These are phyloP conservation scores for Penicillium macrosclerotiorum DNA, from an alignment of 495 filamentous ascomycete genomes.

Conservation along the genomic window DNA sequence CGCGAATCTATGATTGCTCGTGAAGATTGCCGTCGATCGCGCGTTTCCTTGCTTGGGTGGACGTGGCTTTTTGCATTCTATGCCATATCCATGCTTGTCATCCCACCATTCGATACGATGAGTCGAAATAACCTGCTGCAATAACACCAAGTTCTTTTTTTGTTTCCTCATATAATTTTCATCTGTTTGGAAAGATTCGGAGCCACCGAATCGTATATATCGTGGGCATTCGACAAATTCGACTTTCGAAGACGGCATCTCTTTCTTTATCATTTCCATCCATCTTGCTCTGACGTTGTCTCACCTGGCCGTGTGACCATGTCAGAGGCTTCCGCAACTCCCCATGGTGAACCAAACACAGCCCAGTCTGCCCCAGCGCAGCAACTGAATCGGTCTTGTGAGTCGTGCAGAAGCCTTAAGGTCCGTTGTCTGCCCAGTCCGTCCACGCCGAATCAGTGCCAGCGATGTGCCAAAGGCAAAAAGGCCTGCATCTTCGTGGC, in stretches of 20 bases:
- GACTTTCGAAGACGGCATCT: too few relatives aligned
- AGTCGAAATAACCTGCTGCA: slow-evolving; percentile 13
- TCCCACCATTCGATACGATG: slow-evolving; percentile 18
- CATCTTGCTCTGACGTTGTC: neutral
- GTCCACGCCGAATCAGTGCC: slow-evolving; percentile 60
- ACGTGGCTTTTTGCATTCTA: slow-evolving; percentile 1
- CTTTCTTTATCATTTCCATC: neutral
- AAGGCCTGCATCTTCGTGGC: slow-evolving; percentile 74
- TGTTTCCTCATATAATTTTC: too few relatives aligned
- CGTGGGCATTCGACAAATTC: too few relatives aligned
- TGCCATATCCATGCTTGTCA: slow-evolving; percentile 7
- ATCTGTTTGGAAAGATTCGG: too few relatives aligned
- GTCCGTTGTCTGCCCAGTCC: slow-evolving; percentile 77
- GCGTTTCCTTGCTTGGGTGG: neutral
- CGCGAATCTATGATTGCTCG: slow-evolving; percentile 6
- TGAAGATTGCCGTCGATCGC: slow-evolving; percentile 6
- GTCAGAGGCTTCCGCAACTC: slow-evolving; percentile 31
- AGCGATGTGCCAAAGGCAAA: slow-evolving; percentile 75
- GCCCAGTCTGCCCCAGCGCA: slow-evolving; percentile 22
- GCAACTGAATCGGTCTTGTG: slow-evolving; percentile 68
- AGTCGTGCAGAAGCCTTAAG: slow-evolving; percentile 80
- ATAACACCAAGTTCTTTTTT: slow-evolving; percentile 7
- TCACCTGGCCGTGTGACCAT: slow-evolving; percentile 23
- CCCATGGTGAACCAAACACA: slow-evolving; percentile 28
- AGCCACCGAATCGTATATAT: too few relatives aligned